phyloP scores from a whole-genome alignment of 2,329 filamentous ascomycete genomes.

The Atkinsonella texensis region DNA sequence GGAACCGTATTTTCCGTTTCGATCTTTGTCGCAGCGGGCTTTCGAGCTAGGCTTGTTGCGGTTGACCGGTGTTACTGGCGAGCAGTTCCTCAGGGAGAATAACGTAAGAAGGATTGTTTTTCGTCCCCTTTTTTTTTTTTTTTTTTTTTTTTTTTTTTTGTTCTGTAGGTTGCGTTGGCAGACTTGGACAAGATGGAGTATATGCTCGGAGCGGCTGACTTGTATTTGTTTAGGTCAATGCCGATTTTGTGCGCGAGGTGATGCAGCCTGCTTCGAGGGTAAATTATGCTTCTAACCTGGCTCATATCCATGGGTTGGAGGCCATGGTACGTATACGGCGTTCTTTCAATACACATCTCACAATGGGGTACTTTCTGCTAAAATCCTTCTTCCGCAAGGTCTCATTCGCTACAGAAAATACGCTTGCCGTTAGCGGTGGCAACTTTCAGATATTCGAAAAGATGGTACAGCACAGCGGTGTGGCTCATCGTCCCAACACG shows the following conservation, averaged over 20 bases:
- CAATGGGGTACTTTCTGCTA: background rate
- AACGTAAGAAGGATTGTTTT: slow-evolving; percentile 18
- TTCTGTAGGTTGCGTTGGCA: background rate
- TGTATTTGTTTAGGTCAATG: slow-evolving; percentile 36
- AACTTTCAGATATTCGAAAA: slow-evolving; percentile 92
- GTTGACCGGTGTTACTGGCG: slow-evolving; percentile 59
- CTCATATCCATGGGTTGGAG: slow-evolving; percentile 77
- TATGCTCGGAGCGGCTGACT: slow-evolving; percentile 2
- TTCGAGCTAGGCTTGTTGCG: slow-evolving; percentile 54
- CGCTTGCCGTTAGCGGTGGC: slow-evolving; percentile 66
- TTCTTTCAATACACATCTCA: background rate
- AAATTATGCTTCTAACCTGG: slow-evolving; percentile 86
- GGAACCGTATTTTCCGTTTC: slow-evolving; percentile 72
- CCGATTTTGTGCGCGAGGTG: slow-evolving; percentile 63
- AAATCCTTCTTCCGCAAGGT: slow-evolving; percentile 31
- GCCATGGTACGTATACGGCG: slow-evolving; percentile 51
- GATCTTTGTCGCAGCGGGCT: slow-evolving; percentile 57
- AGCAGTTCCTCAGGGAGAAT: slow-evolving; percentile 57
- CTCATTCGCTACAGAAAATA: slow-evolving; percentile 79
- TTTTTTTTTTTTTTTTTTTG: background rate
- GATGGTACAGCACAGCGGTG: slow-evolving; percentile 58
- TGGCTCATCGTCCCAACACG: slow-evolving; percentile 52
- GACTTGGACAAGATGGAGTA: background rate
- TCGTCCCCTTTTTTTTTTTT: background rate
- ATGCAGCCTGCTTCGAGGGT: slow-evolving; percentile 85